A percentile compares a stretch with the other conserved stretches of the same genome.
These are phyloP conservation scores for Mycena metata DNA, from an alignment of 768 basidiomycete species.

Conservation along the genomic window DNA sequence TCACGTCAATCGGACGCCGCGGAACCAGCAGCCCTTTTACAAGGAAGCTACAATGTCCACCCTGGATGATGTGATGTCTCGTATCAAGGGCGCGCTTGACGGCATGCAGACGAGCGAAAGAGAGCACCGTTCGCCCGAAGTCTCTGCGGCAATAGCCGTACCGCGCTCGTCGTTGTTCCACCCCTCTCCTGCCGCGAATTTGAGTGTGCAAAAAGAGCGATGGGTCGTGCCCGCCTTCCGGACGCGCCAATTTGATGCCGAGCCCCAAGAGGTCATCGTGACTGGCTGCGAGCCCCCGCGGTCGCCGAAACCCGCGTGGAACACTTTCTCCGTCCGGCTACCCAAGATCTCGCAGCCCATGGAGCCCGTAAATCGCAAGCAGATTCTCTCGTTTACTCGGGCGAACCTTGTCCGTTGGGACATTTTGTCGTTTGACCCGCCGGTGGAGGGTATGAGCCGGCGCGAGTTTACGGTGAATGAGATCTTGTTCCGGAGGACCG, in stretches of 20 bases:
- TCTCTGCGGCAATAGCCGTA: conserved; percentile 30
- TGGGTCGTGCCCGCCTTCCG: conserved; percentile 73
- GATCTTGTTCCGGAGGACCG: conserved; percentile 66
- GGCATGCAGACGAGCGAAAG: conserved; percentile 70
- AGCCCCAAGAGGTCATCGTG: conserved; percentile 59
- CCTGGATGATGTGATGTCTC: conserved; percentile 85
- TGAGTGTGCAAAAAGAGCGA: conserved; percentile 55
- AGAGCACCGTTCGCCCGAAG: conserved; percentile 46
- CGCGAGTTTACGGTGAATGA: conserved; percentile 76
- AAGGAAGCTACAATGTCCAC: conserved; percentile 76
- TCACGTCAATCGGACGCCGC: conserved; percentile 52
- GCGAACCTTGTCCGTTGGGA: conserved; percentile 67
- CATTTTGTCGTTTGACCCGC: conserved; percentile 79
- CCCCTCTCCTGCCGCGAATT: conserved; percentile 34
- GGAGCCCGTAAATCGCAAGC: conserved; percentile 63
- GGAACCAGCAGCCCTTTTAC: conserved; percentile 58
- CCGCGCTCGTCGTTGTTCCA: conserved; percentile 31
- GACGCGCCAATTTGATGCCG: conserved; percentile 51
- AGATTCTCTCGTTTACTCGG: conserved; percentile 59
- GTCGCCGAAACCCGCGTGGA: conserved; percentile 59
- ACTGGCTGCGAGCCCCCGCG: conserved; percentile 64
- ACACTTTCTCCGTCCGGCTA: conserved; percentile 59
- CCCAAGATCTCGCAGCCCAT: conserved; percentile 59
- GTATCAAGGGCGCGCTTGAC: conserved; percentile 85
- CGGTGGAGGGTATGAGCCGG: conserved; percentile 72